phyloP scores from a whole-genome alignment of 176 grass and related monocot species.

The Canna indica region DNA sequence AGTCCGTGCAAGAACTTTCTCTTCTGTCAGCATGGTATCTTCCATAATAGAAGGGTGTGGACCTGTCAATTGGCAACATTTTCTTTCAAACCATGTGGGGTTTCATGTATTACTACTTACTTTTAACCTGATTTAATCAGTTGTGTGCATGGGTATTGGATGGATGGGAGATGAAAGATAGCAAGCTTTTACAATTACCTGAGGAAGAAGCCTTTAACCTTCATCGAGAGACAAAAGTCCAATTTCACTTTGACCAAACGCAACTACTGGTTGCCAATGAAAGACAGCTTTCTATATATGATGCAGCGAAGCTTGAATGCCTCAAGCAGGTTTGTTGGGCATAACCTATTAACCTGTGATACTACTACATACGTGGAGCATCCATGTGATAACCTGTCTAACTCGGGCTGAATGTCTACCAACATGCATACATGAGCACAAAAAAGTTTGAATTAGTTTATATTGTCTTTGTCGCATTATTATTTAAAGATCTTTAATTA shows the following conservation, averaged over 20 bases:
- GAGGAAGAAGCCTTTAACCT: neutral
- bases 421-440: no score
- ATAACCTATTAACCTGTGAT: neutral
- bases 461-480: no score
- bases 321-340: neutral
- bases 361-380: no score
- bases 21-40: neutral
- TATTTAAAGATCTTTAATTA: neutral
- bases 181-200: neutral
- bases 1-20: neutral
- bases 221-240: constrained; percentile 19
- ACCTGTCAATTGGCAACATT: neutral
- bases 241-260: constrained; percentile 28
- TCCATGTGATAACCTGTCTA: no score
- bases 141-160: neutral
- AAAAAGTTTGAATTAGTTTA: no score
- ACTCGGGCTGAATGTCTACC: no score
- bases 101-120: neutral
- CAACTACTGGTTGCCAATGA: constrained; percentile 28
- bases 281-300: constrained; percentile 21
- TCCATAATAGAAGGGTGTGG: neutral
- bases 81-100: neutral
- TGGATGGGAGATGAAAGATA: constrained; percentile 1
- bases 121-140: neutral
- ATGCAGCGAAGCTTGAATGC: constrained; percentile 22